Percentiles rank a stretch among this genome's conserved stretches.
These are phyloP conservation scores for Populus euphratica DNA, from an alignment of 345 rosid genomes.

Conservation along the genomic window DNA sequence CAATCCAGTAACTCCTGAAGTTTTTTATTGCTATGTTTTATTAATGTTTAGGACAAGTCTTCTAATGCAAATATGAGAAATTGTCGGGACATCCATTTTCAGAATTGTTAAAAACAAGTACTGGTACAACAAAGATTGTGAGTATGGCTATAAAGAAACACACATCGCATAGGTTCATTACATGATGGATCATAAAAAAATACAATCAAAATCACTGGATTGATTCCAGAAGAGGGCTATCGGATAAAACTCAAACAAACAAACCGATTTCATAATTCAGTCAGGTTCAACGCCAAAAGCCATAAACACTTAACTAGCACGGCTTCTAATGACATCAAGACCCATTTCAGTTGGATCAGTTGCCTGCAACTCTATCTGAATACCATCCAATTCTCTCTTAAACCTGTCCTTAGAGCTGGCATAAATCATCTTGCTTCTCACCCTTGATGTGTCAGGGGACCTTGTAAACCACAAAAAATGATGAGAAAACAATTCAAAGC, in stretches of 20 bases:
- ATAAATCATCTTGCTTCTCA: conserved; percentile 40
- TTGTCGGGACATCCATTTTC: not conserved
- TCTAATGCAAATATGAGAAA: not conserved
- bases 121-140: conserved; percentile 3
- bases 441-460: conserved; percentile 37
- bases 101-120: not conserved
- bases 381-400: conserved; percentile 39
- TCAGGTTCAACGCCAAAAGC: conserved; percentile 21
- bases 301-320: conserved; percentile 18
- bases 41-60: not conserved
- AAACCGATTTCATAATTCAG: conserved; percentile 15
- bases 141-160: conserved; percentile 2
- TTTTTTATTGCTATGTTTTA: too few relatives aligned
- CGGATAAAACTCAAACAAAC: conserved; percentile 11
- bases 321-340: conserved; percentile 36
- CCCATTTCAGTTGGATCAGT: conserved; percentile 42
- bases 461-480: conserved; percentile 5
- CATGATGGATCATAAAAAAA: not conserved
- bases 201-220: not conserved
- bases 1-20: too few relatives aligned
- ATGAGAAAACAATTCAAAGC: not conserved
- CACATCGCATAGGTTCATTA: conserved; percentile 6
- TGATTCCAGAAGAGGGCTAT: not conserved
- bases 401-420: conserved; percentile 40
- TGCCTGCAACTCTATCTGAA: conserved; percentile 37